phyloP scores from a whole-genome alignment of 768 basidiomycete species.

The Mycena olivaceomarginata region DNA sequence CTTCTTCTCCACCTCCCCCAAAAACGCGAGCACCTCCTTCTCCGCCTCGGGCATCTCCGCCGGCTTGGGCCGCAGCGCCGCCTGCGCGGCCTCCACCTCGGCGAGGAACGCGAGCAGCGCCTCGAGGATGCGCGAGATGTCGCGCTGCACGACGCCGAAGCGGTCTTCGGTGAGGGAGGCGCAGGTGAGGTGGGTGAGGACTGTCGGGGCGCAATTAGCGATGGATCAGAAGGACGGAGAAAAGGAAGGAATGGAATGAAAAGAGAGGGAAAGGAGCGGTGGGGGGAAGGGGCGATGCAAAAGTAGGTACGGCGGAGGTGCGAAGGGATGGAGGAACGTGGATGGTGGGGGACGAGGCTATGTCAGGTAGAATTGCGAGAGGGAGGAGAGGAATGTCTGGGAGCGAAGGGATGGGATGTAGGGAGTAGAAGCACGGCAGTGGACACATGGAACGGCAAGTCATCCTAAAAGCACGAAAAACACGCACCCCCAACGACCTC shows the following conservation, averaged over 20 bases:
- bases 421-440: too few species aligned
- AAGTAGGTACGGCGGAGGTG: too few species aligned
- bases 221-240: not conserved
- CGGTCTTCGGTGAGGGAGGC: conserved; percentile 88
- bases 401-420: too few species aligned
- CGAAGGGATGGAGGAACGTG: too few species aligned
- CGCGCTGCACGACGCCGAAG: conserved; percentile 90
- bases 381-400: too few species aligned
- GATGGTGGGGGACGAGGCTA: conserved; percentile 3
- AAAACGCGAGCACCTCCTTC: conserved; percentile 62
- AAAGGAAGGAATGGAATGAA: not conserved
- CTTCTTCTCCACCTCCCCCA: conserved; percentile 65
- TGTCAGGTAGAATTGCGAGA: not conserved
- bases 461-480: not conserved
- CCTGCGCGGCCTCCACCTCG: conserved; percentile 80
- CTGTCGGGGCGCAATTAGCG: conserved; percentile 56
- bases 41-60: conserved; percentile 54
- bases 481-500: conserved; percentile 77
- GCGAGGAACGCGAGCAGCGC: conserved; percentile 80
- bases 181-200: conserved; percentile 79
- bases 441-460: too few species aligned
- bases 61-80: conserved; percentile 68
- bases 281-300: too few species aligned
- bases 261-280: too few species aligned
- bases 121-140: conserved; percentile 89